A percentile compares a stretch with the other conserved stretches of the same genome.
phyloP scores from a whole-genome alignment of 2,329 filamentous ascomycete genomes.

The Lasiodiplodia gonubiensis region DNA sequence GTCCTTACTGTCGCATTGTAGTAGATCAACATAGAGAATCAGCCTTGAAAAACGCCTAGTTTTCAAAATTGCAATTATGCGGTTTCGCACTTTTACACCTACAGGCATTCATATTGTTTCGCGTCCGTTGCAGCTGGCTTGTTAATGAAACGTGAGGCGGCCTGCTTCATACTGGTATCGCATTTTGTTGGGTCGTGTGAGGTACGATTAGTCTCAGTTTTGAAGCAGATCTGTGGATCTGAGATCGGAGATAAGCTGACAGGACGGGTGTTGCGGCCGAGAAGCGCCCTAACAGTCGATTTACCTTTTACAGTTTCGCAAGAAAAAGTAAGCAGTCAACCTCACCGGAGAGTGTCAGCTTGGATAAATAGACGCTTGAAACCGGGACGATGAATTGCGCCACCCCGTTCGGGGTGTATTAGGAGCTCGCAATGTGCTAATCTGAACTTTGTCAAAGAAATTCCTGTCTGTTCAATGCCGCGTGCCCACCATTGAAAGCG shows the following conservation, averaged over 20 bases:
- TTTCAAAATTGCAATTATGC: background rate
- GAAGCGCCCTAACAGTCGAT: background rate
- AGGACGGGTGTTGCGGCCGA: background rate
- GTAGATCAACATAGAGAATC: background rate
- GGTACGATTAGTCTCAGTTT: background rate
- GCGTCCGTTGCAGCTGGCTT: background rate
- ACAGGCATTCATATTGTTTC: background rate
- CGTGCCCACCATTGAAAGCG: background rate
- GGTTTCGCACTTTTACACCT: background rate
- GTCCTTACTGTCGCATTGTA: background rate
- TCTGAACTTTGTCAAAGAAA: background rate
- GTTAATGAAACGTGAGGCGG: background rate
- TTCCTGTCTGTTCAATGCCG: background rate
- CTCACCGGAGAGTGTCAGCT: no score
- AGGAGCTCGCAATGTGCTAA: background rate
- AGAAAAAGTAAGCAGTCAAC: no score
- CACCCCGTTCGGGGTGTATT: background rate
- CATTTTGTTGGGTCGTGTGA: background rate
- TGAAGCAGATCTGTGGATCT: conserved; percentile 14
- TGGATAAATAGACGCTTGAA: background rate
- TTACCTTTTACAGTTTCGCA: background rate
- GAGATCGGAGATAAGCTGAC: background rate
- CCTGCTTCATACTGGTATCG: background rate
- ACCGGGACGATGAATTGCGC: background rate
- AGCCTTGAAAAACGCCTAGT: background rate